A percentile compares a stretch with the other conserved stretches of the same genome.
These are phyloP conservation scores for Wickerhamiella dianesei DNA, from an alignment of 805 yeast species.

Conservation along the genomic window DNA sequence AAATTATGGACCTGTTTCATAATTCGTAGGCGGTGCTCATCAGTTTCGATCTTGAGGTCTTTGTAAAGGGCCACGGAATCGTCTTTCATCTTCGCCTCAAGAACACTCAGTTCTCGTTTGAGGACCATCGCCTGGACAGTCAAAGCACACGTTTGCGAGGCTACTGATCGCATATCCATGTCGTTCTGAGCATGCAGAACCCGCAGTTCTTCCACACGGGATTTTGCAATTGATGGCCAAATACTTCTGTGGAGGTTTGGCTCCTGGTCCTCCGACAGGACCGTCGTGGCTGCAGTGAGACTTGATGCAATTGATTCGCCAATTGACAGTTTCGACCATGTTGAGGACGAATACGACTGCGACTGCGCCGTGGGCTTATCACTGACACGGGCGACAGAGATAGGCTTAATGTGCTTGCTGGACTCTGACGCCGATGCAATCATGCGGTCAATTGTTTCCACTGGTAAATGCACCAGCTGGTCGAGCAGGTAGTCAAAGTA, in stretches of 20 bases:
- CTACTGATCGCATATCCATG: slow-evolving; percentile 5
- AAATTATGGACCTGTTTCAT: background rate
- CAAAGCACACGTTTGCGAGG: slow-evolving; percentile 8
- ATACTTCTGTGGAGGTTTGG: background rate
- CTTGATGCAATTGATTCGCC: background rate
- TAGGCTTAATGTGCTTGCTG: background rate
- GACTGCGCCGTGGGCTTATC: no score
- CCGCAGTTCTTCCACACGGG: slow-evolving; percentile 4
- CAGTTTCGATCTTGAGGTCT: background rate
- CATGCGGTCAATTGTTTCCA: background rate
- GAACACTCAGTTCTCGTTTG: slow-evolving; percentile 3
- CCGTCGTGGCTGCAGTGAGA: background rate
- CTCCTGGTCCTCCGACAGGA: background rate
- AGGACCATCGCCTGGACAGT: slow-evolving; percentile 3
- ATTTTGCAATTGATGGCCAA: background rate
- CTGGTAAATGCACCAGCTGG: background rate
- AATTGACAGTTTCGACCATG: background rate
- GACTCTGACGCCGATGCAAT: background rate
- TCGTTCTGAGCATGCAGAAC: background rate
- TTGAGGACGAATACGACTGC: no score
- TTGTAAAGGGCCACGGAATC: slow-evolving; percentile 6
- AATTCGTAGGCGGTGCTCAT: background rate
- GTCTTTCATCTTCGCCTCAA: slow-evolving; percentile 8
- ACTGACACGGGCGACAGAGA: background rate
- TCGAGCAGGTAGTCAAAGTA: slow-evolving; percentile 1